A percentile compares a stretch with the other conserved stretches of the same genome.
Evolutionary conservation across 805 yeast species (phyloP).

Genomic region (Suhomyces sp.): DNA sequence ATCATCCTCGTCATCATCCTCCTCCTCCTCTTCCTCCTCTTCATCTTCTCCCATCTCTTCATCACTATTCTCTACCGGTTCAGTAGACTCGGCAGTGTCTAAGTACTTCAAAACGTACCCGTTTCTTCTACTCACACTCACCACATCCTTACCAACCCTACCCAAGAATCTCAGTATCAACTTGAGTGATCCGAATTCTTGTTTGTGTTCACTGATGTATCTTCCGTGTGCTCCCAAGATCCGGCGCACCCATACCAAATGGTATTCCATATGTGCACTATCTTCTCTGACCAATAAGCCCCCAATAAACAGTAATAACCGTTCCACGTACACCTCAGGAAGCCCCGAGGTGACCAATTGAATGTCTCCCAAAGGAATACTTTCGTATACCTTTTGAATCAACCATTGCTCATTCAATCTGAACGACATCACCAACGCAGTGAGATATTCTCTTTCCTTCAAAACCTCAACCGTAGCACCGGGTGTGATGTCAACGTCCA

Average conservation of each 20-base stretch:
- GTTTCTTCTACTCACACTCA: slow-evolving; percentile 51
- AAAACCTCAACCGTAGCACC: slow-evolving; percentile 64
- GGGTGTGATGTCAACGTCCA: slow-evolving; percentile 91
- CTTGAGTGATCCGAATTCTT: slow-evolving; percentile 62
- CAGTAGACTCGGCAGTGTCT: slow-evolving; percentile 9
- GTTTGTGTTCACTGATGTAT: slow-evolving; percentile 62
- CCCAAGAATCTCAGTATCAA: slow-evolving; percentile 73
- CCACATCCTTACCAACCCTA: slow-evolving; percentile 73
- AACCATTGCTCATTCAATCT: slow-evolving; percentile 80
- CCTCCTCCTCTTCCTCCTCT: slow-evolving; percentile 26
- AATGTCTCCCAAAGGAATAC: slow-evolving; percentile 69
- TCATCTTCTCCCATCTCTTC: slow-evolving; percentile 21
- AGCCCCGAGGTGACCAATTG: slow-evolving; percentile 62
- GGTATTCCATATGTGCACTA: slow-evolving; percentile 82
- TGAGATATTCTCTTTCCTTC: slow-evolving; percentile 59
- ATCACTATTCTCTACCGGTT: slow-evolving; percentile 16
- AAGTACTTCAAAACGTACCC: slow-evolving; percentile 57
- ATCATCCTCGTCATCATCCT: slow-evolving; percentile 38
- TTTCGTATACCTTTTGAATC: slow-evolving; percentile 70
- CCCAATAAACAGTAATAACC: slow-evolving; percentile 69
- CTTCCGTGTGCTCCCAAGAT: slow-evolving; percentile 74
- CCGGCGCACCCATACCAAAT: slow-evolving; percentile 75
- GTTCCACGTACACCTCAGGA: slow-evolving; percentile 74
- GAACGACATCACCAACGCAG: slow-evolving; percentile 89
- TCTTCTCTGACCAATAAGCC: slow-evolving; percentile 52